Conservation (phyloP, 148 eudicot genomes). For the Bassia scoparia region DNA sequence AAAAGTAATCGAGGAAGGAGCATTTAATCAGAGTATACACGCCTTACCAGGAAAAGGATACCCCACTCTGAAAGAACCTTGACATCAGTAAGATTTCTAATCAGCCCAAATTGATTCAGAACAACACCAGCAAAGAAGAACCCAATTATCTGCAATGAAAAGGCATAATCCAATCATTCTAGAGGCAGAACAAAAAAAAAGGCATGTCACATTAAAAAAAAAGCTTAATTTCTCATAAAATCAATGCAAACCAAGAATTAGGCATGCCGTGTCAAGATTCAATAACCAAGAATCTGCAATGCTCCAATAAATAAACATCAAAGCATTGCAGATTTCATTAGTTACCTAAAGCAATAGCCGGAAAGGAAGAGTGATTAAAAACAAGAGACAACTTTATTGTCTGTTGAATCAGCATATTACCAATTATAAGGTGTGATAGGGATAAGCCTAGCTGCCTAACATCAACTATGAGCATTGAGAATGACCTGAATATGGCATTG, state of each 20-base stretch:
- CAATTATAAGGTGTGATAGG: background rate
- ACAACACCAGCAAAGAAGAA: constrained; percentile 96
- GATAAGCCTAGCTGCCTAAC: background rate
- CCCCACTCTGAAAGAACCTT: constrained; percentile 98
- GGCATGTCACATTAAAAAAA: background rate
- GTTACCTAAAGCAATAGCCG: background rate
- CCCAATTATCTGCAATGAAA: constrained; percentile 74
- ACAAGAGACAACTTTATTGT: background rate
- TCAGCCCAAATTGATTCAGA: constrained; percentile 86
- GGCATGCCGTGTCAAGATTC: background rate
- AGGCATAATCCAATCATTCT: constrained; percentile 4
- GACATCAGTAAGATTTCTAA: constrained; percentile 89
- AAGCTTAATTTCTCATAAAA: background rate
- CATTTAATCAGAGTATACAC: constrained; percentile 5
- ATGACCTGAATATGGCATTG: background rate
- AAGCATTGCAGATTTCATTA: background rate
- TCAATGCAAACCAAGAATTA: background rate
- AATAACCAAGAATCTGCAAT: too few relatives aligned
- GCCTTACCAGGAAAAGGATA: constrained; percentile 83
- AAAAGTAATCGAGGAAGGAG: background rate
- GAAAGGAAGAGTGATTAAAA: background rate
- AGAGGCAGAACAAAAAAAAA: constrained; percentile 11
- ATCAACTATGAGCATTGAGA: background rate
- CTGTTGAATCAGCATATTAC: background rate
- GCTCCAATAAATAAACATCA: too few relatives aligned